Base-by-base conservation (phyloP, 2,329 filamentous ascomycete genomes). In the Cladosporium sp. region DNA sequence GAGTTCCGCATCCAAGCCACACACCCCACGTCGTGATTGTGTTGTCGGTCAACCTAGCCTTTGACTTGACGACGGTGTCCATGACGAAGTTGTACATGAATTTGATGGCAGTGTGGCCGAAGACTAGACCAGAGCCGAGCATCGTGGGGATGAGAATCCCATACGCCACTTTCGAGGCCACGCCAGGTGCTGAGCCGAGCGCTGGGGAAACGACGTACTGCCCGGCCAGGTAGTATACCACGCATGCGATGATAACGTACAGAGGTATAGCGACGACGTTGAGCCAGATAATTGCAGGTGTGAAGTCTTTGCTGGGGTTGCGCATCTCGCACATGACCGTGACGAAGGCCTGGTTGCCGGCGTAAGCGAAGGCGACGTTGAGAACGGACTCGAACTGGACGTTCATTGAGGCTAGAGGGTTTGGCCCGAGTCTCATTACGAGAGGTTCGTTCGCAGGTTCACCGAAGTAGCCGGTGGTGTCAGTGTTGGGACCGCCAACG, bases 401-500 rank as follows among this genome's bases (percentile, higher is more conserved):
- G 32, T 51, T 62, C 59, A 62, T 62, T 2, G 28, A 21, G 3
- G 59, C 59, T 2, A 62, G 47, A 38, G 59, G 59, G 7, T 62
- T 62, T 0, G 59, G 59, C 4, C 59, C 59, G 11, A 62, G 59
- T n/a, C 47, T 52, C 59, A 62, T 52, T 4, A 52, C n/a, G 0
- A 62, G 30, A 11, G 59, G 59, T 21, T 62, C 59, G 44, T 52
- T 52, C 6, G 59, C 28, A n/a, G 59, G 59, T 18, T 62, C 59
- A 15, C 30, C 59, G 14, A 62, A 62, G 32, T 92, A 0, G 86
- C 89, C 66, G 18, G 47, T 34, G 5, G 59, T 44, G 88, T 90
- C 24, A 85, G 89, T 65, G 84, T 92, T 64, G 90, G 89, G 0
- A 89, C 87, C 0, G 82, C 92, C 26, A 89, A 92, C 76, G 86